phyloP scores from a whole-genome alignment of 2,329 filamentous ascomycete genomes.

The Ophiosphaerella narmari region DNA sequence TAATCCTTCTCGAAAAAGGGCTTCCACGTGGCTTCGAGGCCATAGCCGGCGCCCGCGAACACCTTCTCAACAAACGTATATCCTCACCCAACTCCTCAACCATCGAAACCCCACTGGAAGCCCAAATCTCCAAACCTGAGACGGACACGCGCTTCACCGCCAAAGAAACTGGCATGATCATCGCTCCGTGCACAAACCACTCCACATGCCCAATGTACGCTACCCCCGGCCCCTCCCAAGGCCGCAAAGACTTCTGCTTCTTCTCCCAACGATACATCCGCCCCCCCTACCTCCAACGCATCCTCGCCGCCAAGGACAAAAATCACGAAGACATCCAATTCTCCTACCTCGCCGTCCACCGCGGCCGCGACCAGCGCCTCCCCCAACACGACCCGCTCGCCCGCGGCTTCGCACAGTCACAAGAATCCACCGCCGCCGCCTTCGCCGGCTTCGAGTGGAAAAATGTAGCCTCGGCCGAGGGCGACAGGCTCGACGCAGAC shows the following conservation, averaged over 20 bases:
- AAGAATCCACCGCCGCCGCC: conserved; percentile 64
- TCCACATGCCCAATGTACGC: conserved; percentile 83
- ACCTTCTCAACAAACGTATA: conserved; percentile 77
- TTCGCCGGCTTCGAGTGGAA: conserved; percentile 69
- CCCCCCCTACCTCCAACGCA: conserved; percentile 77
- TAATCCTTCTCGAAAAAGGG: conserved; percentile 89
- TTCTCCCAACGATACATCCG: conserved; percentile 89
- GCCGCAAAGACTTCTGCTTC: conserved; percentile 87
- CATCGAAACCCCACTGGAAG: conserved; percentile 44
- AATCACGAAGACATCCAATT: conserved; percentile 93
- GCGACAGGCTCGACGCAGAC: conserved; percentile 35
- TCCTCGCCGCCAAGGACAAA: conserved; percentile 69
- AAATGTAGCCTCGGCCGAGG: conserved; percentile 5
- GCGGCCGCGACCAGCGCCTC: conserved; percentile 67
- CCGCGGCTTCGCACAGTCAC: conserved; percentile 55
- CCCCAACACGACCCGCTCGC: conserved; percentile 37
- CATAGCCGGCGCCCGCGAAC: conserved; percentile 80
- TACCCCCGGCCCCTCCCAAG: conserved; percentile 66
- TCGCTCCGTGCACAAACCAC: conserved; percentile 82
- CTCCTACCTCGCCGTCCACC: conserved; percentile 84
- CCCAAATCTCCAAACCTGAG: conserved; percentile 49
- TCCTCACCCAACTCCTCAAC: conserved; percentile 60
- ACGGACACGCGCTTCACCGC: conserved; percentile 38
- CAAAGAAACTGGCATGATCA: conserved; percentile 67
- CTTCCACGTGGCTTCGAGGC: conserved; percentile 91